Evolutionary conservation across 192 early-diverging fungal genomes (phyloP).

Genomic region (Backusella tuberculispora): DNA sequence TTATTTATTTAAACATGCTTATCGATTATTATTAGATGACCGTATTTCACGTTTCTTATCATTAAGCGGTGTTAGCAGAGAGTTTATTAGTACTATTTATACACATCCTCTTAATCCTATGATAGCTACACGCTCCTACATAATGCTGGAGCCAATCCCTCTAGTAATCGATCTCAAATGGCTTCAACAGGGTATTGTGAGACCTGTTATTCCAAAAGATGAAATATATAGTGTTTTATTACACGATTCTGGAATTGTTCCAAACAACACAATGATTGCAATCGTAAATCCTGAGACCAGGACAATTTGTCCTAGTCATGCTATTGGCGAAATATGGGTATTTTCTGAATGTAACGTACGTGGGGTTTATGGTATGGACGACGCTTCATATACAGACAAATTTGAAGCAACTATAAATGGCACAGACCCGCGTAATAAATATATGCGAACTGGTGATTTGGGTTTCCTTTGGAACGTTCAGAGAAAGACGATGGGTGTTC

Average conservation of each 20-base stretch:
- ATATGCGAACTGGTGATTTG: constrained; percentile 79
- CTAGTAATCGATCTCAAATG: constrained; percentile 66
- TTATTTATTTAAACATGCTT: background rate
- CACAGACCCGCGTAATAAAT: constrained; percentile 58
- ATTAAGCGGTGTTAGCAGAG: constrained; percentile 65
- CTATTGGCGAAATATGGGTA: constrained; percentile 89
- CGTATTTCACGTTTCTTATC: constrained; percentile 61
- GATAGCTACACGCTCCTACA: constrained; percentile 79
- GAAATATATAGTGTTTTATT: constrained; percentile 58
- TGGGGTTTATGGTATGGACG: constrained; percentile 43
- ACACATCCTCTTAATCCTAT: constrained; percentile 78
- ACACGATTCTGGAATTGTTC: constrained; percentile 74
- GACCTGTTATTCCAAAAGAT: constrained; percentile 54
- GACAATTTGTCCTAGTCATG: constrained; percentile 63
- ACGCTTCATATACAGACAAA: constrained; percentile 34
- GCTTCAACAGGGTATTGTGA: constrained; percentile 66
- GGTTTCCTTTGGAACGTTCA: constrained; percentile 82
- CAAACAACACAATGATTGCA: constrained; percentile 79
- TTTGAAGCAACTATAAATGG: constrained; percentile 61
- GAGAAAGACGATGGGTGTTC: constrained; percentile 15
- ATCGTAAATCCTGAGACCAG: constrained; percentile 81
- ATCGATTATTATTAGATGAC: constrained; percentile 37
- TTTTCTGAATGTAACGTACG: constrained; percentile 60
- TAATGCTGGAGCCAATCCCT: constrained; percentile 69
- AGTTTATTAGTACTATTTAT: constrained; percentile 72